Evolutionary conservation across 2,329 filamentous ascomycete genomes (phyloP).

Genomic region (Fusarium oligoseptatum): DNA sequence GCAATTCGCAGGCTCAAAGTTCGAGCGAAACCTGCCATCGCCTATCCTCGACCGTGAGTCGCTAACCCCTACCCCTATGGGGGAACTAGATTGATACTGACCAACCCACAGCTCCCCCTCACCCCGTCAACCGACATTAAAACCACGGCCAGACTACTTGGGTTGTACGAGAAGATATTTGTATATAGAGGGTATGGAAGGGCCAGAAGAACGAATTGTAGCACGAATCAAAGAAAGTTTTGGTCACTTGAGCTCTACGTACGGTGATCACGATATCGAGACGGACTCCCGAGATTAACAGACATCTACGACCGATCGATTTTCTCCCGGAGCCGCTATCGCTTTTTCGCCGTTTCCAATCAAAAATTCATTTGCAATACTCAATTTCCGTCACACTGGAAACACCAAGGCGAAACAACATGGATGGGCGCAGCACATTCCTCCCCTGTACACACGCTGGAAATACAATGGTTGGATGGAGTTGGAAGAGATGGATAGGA

Average conservation of each 20-base stretch:
- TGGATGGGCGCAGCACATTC: background rate
- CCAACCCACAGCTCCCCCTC: constrained; percentile 45
- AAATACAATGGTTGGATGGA: too few relatives aligned
- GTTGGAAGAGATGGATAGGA: background rate
- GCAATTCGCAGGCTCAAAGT: constrained; percentile 82
- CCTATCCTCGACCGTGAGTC: constrained; percentile 84
- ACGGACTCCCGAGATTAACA: background rate
- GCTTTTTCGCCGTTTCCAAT: background rate
- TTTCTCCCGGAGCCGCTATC: background rate
- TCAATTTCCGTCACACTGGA: background rate
- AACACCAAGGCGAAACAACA: background rate
- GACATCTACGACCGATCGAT: background rate
- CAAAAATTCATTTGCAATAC: background rate
- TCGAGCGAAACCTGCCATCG: constrained; percentile 89
- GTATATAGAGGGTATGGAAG: constrained; percentile 39
- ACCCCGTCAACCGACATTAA: constrained; percentile 45
- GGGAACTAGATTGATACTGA: constrained; percentile 21
- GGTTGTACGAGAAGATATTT: constrained; percentile 22
- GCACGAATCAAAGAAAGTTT: constrained; percentile 30
- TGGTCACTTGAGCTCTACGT: constrained; percentile 12
- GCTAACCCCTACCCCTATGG: constrained; percentile 39
- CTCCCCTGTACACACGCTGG: background rate
- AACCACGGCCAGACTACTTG: constrained; percentile 16
- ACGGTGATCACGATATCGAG: background rate
- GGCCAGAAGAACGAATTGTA: constrained; percentile 16